A percentile compares a stretch with the other conserved stretches of the same genome.
Conservation (phyloP, 441 rosid genomes). For the Melastoma candidum region DNA sequence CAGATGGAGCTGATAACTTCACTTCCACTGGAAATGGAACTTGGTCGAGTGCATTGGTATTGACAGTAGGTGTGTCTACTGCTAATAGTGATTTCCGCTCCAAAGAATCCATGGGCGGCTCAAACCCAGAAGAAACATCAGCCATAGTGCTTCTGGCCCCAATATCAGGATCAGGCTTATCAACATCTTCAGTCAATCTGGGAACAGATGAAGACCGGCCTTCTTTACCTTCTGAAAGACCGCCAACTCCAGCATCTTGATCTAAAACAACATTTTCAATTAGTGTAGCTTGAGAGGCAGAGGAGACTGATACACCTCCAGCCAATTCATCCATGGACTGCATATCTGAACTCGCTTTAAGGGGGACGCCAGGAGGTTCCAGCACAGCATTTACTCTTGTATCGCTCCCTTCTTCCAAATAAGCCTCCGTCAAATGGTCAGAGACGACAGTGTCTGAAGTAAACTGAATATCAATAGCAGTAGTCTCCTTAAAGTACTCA, state of each 20-base stretch:
- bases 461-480: too few relatives aligned
- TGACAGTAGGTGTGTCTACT: constrained; percentile 13
- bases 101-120: constrained; percentile 21
- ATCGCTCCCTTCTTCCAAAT: too few relatives aligned
- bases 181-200: constrained; percentile 12
- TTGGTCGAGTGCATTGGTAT: constrained; percentile 15
- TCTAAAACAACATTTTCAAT: constrained; percentile 18
- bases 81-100: constrained; percentile 13
- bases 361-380: constrained; percentile 23
- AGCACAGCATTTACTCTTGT: constrained; percentile 9
- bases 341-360: constrained; percentile 26
- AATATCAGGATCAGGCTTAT: constrained; percentile 20
- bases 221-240: constrained; percentile 15
- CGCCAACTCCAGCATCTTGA: constrained; percentile 17
- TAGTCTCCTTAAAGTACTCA: too few relatives aligned
- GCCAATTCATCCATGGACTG: constrained; percentile 25
- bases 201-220: constrained; percentile 13
- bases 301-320: constrained; percentile 4
- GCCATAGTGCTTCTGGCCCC: constrained; percentile 18
- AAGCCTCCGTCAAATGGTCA: too few relatives aligned
- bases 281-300: constrained; percentile 16
- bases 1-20: constrained; percentile 20
- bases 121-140: constrained; percentile 15
- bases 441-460: too few relatives aligned
- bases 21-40: constrained; percentile 20